Conservation (phyloP, 371 early-diverging fungal genomes). For the Amoeboaphelidium occidentale region DNA sequence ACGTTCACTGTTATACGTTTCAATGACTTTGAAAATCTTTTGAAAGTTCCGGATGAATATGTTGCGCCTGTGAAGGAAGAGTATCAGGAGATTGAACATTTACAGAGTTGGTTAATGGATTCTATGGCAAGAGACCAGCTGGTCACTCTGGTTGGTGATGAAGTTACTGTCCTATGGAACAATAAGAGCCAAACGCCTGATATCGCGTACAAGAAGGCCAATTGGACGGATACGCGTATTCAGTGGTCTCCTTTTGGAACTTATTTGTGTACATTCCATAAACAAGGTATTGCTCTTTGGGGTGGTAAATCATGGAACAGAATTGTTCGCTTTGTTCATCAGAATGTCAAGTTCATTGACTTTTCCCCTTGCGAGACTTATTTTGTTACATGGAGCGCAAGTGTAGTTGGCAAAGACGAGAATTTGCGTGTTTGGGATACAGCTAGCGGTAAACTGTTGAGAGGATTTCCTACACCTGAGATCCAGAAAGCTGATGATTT, state of each 20-base stretch:
- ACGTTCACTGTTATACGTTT: conserved; percentile 58
- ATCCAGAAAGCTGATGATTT: conserved; percentile 7
- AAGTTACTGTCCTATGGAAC: conserved; percentile 68
- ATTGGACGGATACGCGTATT: conserved; percentile 85
- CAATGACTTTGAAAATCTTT: conserved; percentile 64
- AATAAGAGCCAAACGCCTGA: conserved; percentile 63
- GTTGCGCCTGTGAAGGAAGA: conserved; percentile 34
- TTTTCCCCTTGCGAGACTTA: conserved; percentile 81
- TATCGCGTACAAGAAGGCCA: conserved; percentile 32
- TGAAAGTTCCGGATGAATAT: neutral
- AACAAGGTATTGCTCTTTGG: conserved; percentile 84
- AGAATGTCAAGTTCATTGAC: conserved; percentile 67
- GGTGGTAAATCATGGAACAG: conserved; percentile 79
- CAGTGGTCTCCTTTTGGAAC: conserved; percentile 86
- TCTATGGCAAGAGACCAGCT: conserved; percentile 70
- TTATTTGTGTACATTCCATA: conserved; percentile 77
- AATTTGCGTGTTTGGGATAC: conserved; percentile 68
- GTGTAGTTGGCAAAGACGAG: conserved; percentile 33
- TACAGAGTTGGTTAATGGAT: conserved; percentile 73
- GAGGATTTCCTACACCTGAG: conserved; percentile 40
- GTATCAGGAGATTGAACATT: conserved; percentile 49
- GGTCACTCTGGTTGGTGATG: conserved; percentile 55
- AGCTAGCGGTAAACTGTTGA: conserved; percentile 48
- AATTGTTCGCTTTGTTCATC: conserved; percentile 73
- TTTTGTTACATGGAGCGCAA: conserved; percentile 71